Evolutionary conservation across 352 stramenopile genomes (phyloP).

Genomic region (Paralagenidium karlingii): DNA sequence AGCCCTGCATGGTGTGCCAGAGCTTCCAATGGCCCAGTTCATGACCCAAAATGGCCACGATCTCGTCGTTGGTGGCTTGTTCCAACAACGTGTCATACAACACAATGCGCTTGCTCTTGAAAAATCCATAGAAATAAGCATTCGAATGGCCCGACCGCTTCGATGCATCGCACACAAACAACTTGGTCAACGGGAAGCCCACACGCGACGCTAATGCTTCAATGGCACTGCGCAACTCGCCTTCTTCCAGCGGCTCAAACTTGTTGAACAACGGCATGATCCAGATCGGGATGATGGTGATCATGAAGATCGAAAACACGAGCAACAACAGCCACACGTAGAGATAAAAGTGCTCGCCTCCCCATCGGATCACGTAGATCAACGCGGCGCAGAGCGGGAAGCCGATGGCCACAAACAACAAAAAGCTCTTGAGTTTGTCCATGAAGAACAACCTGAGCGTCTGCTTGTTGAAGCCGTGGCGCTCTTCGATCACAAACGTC

Average conservation of each 20-base stretch:
- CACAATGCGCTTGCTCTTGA: slow-evolving; percentile 95
- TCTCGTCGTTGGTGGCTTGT: slow-evolving; percentile 87
- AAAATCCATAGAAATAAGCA: slow-evolving; percentile 89
- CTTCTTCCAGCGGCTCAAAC: slow-evolving; percentile 79
- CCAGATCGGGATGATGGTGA: slow-evolving; percentile 91
- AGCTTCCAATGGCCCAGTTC: slow-evolving; percentile 96
- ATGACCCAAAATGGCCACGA: slow-evolving; percentile 93
- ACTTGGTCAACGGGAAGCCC: slow-evolving; percentile 92
- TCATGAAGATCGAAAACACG: slow-evolving; percentile 89
- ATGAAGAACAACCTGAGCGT: slow-evolving; percentile 89
- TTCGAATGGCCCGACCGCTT: slow-evolving; percentile 91
- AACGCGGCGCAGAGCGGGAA: slow-evolving; percentile 47
- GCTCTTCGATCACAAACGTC: slow-evolving; percentile 94
- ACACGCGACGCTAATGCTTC: slow-evolving; percentile 85
- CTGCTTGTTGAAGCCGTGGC: slow-evolving; percentile 98
- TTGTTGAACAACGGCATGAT: slow-evolving; percentile 99
- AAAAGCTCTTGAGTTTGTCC: slow-evolving; percentile 92
- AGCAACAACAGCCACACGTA: slow-evolving; percentile 96
- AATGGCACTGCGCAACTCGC: slow-evolving; percentile 86
- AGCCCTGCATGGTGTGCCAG: slow-evolving; percentile 89
- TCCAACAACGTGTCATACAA: slow-evolving; percentile 95
- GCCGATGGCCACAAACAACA: slow-evolving; percentile 76
- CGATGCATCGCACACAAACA: slow-evolving; percentile 97
- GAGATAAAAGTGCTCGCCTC: slow-evolving; percentile 59
- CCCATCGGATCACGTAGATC: slow-evolving; percentile 64